These are phyloP conservation scores for Linnemannia hyalina DNA, from an alignment of 192 early-diverging fungal species.

Conservation along the genomic window DNA sequence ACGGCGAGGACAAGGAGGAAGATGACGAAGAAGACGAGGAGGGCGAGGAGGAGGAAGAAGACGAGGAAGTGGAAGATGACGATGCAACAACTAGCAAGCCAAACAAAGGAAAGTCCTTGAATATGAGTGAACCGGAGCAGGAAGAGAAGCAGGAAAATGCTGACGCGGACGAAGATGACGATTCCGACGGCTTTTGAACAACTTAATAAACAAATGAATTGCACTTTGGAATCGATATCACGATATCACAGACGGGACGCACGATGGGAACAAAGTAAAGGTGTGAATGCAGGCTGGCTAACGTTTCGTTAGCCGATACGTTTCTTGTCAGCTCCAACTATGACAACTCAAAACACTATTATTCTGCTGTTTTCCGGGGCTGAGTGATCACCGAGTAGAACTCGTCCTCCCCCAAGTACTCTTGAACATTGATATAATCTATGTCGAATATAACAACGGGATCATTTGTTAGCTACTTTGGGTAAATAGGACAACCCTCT, in stretches of 20 bases:
- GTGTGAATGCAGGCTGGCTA: neutral
- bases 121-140: conserved; percentile 40
- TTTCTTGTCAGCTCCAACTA: neutral
- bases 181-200: conserved; percentile 46
- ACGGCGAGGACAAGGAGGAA: conserved; percentile 32
- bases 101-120: conserved; percentile 20
- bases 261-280: neutral
- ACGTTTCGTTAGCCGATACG: neutral
- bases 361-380: conserved; percentile 26
- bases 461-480: too few species aligned
- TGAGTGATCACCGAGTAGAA: conserved; percentile 41
- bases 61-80: conserved; percentile 27
- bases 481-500: neutral
- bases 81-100: neutral
- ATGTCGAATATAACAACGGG: neutral
- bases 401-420: conserved; percentile 57
- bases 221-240: neutral
- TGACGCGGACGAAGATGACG: neutral
- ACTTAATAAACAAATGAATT: neutral
- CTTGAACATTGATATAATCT: conserved; percentile 57
- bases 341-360: neutral
- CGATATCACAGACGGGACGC: neutral
- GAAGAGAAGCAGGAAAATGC: conserved; percentile 33
- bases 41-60: conserved; percentile 29
- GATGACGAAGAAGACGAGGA: conserved; percentile 22